These are phyloP conservation scores for Pterulicium gracile DNA, from an alignment of 1,284 basidiomycete genomes.

Conservation along the genomic window DNA sequence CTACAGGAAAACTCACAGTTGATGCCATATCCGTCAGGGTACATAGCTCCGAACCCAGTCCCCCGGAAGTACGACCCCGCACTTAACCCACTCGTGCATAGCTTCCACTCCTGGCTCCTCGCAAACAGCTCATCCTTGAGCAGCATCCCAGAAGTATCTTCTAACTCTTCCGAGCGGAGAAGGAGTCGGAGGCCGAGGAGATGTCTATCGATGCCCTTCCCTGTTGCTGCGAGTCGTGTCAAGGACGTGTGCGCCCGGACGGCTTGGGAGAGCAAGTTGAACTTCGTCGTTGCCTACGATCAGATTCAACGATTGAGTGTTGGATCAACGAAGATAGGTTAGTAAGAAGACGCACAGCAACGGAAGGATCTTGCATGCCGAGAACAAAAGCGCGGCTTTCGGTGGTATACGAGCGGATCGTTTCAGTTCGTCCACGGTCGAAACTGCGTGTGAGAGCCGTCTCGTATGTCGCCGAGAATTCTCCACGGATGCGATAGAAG, in stretches of 20 bases:
- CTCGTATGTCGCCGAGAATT: constrained; percentile 89
- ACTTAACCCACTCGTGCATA: constrained; percentile 87
- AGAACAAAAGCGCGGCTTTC: constrained; percentile 79
- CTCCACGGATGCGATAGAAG: constrained; percentile 73
- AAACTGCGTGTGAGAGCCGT: constrained; percentile 90
- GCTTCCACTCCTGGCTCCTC: constrained; percentile 78
- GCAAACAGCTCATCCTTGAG: constrained; percentile 77
- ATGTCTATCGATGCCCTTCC: constrained; percentile 87
- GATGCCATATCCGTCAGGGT: constrained; percentile 80
- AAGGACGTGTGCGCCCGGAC: constrained; percentile 65
- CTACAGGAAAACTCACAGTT: constrained; percentile 65
- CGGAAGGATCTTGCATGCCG: constrained; percentile 52
- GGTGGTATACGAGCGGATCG: constrained; percentile 70
- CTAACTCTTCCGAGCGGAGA: constrained; percentile 32
- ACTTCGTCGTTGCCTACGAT: constrained; percentile 31
- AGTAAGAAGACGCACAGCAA: constrained; percentile 27
- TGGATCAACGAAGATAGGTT: background rate
- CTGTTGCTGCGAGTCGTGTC: constrained; percentile 74
- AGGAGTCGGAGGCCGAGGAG: constrained; percentile 77
- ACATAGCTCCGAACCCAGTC: constrained; percentile 57
- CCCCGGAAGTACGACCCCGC: constrained; percentile 84
- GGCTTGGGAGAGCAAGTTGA: constrained; percentile 55
- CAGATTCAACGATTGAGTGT: background rate
- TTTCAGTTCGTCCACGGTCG: constrained; percentile 87
- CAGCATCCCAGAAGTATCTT: constrained; percentile 29